A percentile compares a stretch with the other conserved stretches of the same genome.
phyloP scores from a whole-genome alignment of 345 rosid species.

The Raphanus sativus region DNA sequence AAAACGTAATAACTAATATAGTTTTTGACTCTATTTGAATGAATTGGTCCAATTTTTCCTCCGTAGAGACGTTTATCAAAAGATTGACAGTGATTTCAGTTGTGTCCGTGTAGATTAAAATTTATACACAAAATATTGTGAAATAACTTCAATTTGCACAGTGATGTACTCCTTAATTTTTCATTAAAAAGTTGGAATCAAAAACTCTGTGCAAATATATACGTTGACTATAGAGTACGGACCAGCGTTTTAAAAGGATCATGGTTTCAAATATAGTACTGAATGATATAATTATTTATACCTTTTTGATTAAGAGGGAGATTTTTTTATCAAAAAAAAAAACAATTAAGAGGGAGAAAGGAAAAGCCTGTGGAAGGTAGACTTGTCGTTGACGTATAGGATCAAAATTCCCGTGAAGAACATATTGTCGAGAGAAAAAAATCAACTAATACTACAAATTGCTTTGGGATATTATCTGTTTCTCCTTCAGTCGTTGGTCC shows the following conservation, averaged over 20 bases:
- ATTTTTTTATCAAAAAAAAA: background rate
- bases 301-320: background rate
- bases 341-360: background rate
- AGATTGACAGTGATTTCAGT: background rate
- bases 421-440: constrained; percentile 3
- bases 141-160: background rate
- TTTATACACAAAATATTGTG: background rate
- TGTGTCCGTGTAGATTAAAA: background rate
- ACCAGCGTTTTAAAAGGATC: background rate
- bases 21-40: background rate
- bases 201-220: background rate
- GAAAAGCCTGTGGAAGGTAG: background rate
- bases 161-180: background rate
- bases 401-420: constrained; percentile 15
- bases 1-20: background rate
- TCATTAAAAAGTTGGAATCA: background rate
- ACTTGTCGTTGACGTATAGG: constrained; percentile 24
- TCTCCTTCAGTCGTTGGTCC: constrained; percentile 25
- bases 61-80: background rate
- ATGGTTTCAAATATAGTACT: background rate
- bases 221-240: background rate
- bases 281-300: background rate
- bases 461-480: constrained; percentile 18
- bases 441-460: constrained; percentile 10
- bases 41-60: background rate